Conservation (phyloP, 345 rosid genomes). For the Eucalyptus cladocalyx region DNA sequence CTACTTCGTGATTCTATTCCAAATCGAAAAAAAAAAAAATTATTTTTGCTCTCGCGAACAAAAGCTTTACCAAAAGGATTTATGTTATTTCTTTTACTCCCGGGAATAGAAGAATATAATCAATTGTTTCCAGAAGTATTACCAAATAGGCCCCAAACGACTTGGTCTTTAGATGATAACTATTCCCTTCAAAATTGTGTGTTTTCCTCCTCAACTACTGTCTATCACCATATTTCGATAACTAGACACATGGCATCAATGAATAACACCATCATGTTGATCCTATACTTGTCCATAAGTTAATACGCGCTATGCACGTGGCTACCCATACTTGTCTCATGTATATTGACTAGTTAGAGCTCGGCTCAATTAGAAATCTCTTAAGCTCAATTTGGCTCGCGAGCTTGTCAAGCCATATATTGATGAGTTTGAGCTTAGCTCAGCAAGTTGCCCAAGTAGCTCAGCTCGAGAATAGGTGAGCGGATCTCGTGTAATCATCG, state of each 20-base stretch:
- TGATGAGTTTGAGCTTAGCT: neutral
- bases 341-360: neutral
- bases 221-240: too few relatives aligned
- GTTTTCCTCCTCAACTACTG: too few relatives aligned
- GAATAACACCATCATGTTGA: too few relatives aligned
- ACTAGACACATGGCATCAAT: too few relatives aligned
- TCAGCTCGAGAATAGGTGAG: neutral
- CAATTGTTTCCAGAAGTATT: accelerated
- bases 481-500: too few relatives aligned
- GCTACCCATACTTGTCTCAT: neutral
- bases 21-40: too few relatives aligned
- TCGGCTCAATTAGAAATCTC: neutral
- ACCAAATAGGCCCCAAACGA: too few relatives aligned
- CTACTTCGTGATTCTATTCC: accelerated
- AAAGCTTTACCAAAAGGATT: too few relatives aligned
- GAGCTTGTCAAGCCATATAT: neutral
- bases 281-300: neutral
- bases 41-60: accelerated
- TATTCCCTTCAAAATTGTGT: too few relatives aligned
- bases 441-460: too few relatives aligned
- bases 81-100: too few relatives aligned
- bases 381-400: neutral
- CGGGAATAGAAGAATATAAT: too few relatives aligned
- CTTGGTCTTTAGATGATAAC: neutral
- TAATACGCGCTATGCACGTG: neutral